Evolutionary conservation across 2,329 filamentous ascomycete genomes (phyloP), one percentile per base, ranked within the genome.

Genomic region (Cercospora sp.): DNA sequence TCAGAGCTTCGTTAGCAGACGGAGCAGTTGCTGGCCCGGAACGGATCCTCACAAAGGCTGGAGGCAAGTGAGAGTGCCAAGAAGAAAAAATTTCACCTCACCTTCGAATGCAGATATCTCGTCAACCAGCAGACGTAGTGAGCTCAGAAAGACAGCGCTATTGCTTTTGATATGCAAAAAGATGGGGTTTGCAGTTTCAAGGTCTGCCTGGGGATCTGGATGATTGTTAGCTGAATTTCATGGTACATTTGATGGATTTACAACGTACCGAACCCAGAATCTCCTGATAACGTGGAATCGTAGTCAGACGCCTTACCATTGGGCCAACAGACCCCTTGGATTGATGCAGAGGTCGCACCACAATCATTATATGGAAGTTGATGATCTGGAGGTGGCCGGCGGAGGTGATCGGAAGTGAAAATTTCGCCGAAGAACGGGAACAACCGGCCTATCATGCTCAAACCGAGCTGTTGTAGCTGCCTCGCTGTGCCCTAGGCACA

Each of bases 221-320:
- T 12, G 2, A 13, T 3, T 5, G 31, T 33, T 33, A 33, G 31
- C 7, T 33, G 31, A 10, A 10, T 9, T 10, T 31, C 8, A 12
- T 10, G 2, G 1, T 31, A 12, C 8, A 12, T 12, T 12, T 3
- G 30, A 2, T 31, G 9, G 8, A 3, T 31, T 31, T 31, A 18
- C 3, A 33, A 26, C 26, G 1, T 30, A 55, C 16, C 55, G 55
- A 59, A 59, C 55, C 55, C 55, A 59, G 55, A 59, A 59, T 59
- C 55, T 59, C 55, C 55, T 59, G 55, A 59, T 59, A 5, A 13
- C 55, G 28, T 16, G 8, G 16, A 59, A 20, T 59, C 55, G 55
- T 59, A 59, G 55, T 59, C 55, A 59, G 55, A 59, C 55, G 55
- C 55, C 55, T 59, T 59, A 59, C 55, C 55, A 59, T 59, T 59